These are phyloP conservation scores for Voacanga thouarsii DNA, from an alignment of 257 asterid species.

Conservation along the genomic window DNA sequence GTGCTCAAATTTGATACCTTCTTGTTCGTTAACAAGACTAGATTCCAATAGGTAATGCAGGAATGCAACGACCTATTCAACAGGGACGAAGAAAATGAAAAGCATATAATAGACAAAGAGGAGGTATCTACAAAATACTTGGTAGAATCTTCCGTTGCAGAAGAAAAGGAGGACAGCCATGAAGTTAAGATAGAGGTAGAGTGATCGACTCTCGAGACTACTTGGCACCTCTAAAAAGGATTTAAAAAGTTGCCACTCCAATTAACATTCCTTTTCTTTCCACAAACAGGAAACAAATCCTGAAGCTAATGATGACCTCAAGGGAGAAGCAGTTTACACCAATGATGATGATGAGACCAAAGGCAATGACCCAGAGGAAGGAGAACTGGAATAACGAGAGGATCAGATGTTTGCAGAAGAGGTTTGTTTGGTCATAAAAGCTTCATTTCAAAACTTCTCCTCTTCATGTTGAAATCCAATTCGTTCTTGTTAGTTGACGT, in stretches of 20 bases:
- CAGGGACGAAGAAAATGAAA: neutral
- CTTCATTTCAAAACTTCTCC: neutral
- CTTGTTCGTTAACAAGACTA: neutral
- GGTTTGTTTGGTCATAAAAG: neutral
- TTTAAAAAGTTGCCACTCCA: neutral
- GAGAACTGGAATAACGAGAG: neutral
- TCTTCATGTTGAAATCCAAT: neutral
- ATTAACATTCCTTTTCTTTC: neutral
- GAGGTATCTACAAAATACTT: too few relatives aligned
- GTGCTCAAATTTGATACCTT: neutral
- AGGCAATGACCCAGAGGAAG: too few relatives aligned
- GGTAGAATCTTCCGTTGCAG: too few relatives aligned
- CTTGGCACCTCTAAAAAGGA: neutral
- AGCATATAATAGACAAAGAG: too few relatives aligned
- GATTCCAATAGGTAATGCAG: neutral
- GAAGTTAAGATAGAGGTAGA: too few relatives aligned
- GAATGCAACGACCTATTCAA: neutral
- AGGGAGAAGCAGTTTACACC: neutral
- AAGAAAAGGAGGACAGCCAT: too few relatives aligned
- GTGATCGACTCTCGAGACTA: neutral
- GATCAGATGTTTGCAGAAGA: neutral
- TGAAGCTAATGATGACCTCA: neutral
- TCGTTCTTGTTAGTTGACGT: neutral
- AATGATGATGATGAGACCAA: slow-evolving; percentile 9
- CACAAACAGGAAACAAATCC: too few relatives aligned